A percentile compares a stretch with the other conserved stretches of the same genome.
phyloP scores from a whole-genome alignment of 352 stramenopile species.

The Phytopythium vexans region DNA sequence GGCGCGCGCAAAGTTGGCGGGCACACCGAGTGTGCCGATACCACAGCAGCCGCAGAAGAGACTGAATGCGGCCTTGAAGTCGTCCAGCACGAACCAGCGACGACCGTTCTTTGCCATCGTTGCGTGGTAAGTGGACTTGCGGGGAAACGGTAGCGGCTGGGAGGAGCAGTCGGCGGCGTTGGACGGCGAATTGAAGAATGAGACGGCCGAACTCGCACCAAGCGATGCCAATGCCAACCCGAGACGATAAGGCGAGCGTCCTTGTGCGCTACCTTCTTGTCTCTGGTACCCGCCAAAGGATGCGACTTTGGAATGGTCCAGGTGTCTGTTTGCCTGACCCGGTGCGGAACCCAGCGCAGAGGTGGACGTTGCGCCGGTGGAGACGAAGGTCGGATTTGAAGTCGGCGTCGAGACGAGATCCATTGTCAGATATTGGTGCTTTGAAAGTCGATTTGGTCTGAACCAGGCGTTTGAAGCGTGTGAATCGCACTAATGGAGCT shows the following conservation, averaged over 20 bases:
- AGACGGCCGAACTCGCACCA: not conserved
- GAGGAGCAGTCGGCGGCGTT: not conserved
- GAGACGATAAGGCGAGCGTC: not conserved
- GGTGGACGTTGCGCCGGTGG: too few species aligned
- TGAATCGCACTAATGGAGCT: too few species aligned
- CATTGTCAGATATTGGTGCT: too few species aligned
- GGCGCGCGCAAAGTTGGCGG: conserved; percentile 43
- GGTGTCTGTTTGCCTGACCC: too few species aligned
- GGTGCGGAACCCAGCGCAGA: too few species aligned
- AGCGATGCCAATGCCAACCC: not conserved
- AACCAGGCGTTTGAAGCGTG: too few species aligned
- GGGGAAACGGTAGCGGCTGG: not conserved
- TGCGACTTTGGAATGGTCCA: too few species aligned
- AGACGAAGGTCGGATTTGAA: too few species aligned
- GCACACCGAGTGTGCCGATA: conserved; percentile 59
- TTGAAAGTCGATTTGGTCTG: too few species aligned
- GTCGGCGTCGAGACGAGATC: too few species aligned
- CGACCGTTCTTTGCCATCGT: not conserved
- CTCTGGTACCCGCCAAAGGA: too few species aligned
- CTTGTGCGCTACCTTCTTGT: too few species aligned
- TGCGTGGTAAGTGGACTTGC: not conserved
- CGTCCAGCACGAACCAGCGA: conserved; percentile 26
- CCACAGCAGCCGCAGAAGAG: conserved; percentile 55
- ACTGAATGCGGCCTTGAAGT: conserved; percentile 37
- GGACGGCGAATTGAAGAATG: not conserved